Conservation (phyloP, 345 rosid species). For the Eucalyptus tenuipes region DNA sequence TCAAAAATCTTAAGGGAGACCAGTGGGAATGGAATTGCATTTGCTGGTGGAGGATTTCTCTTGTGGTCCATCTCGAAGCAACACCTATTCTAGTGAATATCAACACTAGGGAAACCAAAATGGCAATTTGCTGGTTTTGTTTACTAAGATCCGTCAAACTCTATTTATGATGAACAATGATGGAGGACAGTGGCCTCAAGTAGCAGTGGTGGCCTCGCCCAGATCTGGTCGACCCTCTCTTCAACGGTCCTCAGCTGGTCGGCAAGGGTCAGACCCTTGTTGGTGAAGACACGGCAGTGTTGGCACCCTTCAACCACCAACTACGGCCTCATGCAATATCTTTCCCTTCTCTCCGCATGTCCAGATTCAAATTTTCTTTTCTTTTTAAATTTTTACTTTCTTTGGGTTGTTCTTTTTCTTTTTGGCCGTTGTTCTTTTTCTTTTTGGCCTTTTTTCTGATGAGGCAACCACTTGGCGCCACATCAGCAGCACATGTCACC, state of each 20-base stretch:
- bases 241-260: not conserved
- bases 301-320: not conserved
- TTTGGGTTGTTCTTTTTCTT: not conserved
- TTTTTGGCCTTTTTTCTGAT: not conserved
- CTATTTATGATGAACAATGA: not conserved
- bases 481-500: not conserved
- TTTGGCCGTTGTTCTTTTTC: not conserved
- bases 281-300: not conserved
- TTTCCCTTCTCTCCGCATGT: not conserved
- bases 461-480: not conserved
- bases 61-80: not conserved
- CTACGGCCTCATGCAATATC: not conserved
- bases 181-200: not conserved
- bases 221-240: not conserved
- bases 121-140: not conserved
- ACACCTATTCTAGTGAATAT: not conserved
- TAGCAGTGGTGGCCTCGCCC: not conserved
- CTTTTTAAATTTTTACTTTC: not conserved
- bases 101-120: not conserved
- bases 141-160: not conserved
- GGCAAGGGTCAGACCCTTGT: not conserved
- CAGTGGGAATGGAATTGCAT: not conserved
- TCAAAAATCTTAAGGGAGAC: not conserved
- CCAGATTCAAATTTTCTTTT: not conserved
- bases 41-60: not conserved